A percentile compares a stretch with the other conserved stretches of the same genome.
phyloP scores from a whole-genome alignment of 75 land plant genomes.

The Pinus taeda region DNA sequence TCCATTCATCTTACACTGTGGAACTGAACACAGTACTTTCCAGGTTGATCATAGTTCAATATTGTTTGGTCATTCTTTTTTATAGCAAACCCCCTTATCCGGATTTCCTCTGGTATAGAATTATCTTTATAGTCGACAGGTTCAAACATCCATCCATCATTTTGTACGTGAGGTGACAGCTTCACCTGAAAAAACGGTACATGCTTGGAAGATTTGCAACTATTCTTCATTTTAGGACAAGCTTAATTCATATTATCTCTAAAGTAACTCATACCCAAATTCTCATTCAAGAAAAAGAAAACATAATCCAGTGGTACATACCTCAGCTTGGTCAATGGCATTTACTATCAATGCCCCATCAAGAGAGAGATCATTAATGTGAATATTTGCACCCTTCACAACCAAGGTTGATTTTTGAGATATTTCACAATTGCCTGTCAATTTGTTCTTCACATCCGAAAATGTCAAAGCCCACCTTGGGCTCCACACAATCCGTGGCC shows the following conservation, averaged over 20 bases:
- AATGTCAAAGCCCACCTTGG: constrained; percentile 90
- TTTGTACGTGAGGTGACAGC: constrained; percentile 47
- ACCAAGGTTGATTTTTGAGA: constrained; percentile 78
- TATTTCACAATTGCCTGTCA: constrained; percentile 44
- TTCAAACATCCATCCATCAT: constrained; percentile 72
- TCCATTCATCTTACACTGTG: not conserved
- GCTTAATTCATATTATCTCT: not conserved
- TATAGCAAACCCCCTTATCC: constrained; percentile 80
- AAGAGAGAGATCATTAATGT: constrained; percentile 53
- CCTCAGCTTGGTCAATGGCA: constrained; percentile 63
- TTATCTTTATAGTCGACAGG: constrained; percentile 54
- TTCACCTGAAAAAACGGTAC: constrained; percentile 50
- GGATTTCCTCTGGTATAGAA: constrained; percentile 61
- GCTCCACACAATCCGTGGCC: constrained; percentile 92
- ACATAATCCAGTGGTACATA: constrained; percentile 15
- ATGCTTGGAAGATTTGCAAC: not conserved
- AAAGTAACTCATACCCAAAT: not conserved
- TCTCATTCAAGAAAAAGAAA: not conserved
- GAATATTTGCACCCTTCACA: constrained; percentile 50
- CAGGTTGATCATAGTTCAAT: constrained; percentile 47
- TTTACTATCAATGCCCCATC: constrained; percentile 74
- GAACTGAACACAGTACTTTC: constrained; percentile 22
- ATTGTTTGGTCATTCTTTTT: constrained; percentile 55
- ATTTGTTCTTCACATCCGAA: constrained; percentile 65
- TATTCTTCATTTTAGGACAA: constrained; percentile 1